These are phyloP conservation scores for Penicillium sp. DNA, from an alignment of 2,329 filamentous ascomycete genomes.

Conservation along the genomic window DNA sequence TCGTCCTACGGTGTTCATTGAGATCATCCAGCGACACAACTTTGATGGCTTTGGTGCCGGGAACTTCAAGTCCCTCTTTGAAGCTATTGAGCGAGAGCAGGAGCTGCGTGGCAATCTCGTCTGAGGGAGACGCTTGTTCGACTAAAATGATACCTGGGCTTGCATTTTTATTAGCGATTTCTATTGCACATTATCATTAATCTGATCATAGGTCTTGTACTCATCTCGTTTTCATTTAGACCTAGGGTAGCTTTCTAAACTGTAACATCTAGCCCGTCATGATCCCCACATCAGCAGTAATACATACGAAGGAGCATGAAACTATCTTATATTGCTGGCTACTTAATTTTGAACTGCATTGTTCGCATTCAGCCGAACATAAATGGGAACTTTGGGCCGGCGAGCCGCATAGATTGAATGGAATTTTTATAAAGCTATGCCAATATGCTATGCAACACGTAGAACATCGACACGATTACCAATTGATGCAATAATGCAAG, in stretches of 20 bases:
- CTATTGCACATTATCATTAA: not conserved
- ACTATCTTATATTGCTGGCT: too few relatives aligned
- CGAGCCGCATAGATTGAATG: too few relatives aligned
- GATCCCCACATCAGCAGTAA: too few relatives aligned
- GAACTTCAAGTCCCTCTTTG: conserved; percentile 93
- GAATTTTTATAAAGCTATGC: too few relatives aligned
- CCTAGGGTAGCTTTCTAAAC: not conserved
- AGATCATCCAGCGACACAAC: conserved; percentile 90
- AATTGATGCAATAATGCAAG: not conserved
- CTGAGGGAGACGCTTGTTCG: conserved; percentile 12
- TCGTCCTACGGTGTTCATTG: conserved; percentile 89
- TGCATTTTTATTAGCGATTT: not conserved
- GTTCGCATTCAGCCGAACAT: too few relatives aligned
- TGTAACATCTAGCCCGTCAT: not conserved
- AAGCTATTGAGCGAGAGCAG: conserved; percentile 93
- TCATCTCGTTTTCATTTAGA: not conserved
- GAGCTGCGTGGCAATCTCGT: conserved; percentile 75
- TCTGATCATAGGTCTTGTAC: not conserved
- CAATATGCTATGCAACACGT: too few relatives aligned
- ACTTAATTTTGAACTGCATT: too few relatives aligned
- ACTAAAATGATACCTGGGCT: not conserved
- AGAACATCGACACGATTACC: not conserved
- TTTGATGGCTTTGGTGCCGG: conserved; percentile 92
- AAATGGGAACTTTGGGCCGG: too few relatives aligned
- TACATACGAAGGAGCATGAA: too few relatives aligned